Evolutionary conservation across 2,329 filamentous ascomycete species (phyloP).

Genomic region (Penicillium sp.): DNA sequence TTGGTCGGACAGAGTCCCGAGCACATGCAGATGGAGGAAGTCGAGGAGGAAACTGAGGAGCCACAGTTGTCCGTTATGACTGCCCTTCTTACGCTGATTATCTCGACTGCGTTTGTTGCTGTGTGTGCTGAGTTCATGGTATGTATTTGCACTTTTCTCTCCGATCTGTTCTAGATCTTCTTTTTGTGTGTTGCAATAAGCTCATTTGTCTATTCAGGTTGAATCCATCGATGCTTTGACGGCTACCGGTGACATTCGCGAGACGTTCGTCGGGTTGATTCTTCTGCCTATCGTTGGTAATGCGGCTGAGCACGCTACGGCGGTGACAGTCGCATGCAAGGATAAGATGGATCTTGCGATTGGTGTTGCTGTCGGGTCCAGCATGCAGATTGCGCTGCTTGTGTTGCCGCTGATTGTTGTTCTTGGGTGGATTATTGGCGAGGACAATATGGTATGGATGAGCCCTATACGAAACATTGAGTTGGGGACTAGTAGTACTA

Average conservation of each 20-base stretch:
- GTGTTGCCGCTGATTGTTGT: constrained; percentile 62
- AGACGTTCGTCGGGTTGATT: constrained; percentile 64
- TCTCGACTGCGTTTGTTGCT: constrained; percentile 76
- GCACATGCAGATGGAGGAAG: constrained; percentile 52
- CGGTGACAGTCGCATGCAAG: constrained; percentile 61
- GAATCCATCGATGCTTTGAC: constrained; percentile 59
- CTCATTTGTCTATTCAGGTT: constrained; percentile 32
- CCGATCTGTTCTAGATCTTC: neutral
- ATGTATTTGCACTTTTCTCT: neutral
- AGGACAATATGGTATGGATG: constrained; percentile 55
- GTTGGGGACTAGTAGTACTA: constrained; percentile 9
- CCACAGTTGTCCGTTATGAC: constrained; percentile 72
- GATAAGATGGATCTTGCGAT: constrained; percentile 70
- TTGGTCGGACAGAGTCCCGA: constrained; percentile 52
- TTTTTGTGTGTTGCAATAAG: neutral
- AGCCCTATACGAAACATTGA: neutral
- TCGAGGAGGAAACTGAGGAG: constrained; percentile 70
- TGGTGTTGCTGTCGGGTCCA: constrained; percentile 64
- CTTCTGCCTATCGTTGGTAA: constrained; percentile 66
- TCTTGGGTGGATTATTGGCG: constrained; percentile 61
- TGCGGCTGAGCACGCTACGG: constrained; percentile 65
- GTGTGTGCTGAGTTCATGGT: constrained; percentile 70
- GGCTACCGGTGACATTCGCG: constrained; percentile 49
- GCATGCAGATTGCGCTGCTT: constrained; percentile 64
- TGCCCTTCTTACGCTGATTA: constrained; percentile 68